Base-by-base conservation (phyloP, 2,329 filamentous ascomycete species). In the Aspergillus intermedius region DNA sequence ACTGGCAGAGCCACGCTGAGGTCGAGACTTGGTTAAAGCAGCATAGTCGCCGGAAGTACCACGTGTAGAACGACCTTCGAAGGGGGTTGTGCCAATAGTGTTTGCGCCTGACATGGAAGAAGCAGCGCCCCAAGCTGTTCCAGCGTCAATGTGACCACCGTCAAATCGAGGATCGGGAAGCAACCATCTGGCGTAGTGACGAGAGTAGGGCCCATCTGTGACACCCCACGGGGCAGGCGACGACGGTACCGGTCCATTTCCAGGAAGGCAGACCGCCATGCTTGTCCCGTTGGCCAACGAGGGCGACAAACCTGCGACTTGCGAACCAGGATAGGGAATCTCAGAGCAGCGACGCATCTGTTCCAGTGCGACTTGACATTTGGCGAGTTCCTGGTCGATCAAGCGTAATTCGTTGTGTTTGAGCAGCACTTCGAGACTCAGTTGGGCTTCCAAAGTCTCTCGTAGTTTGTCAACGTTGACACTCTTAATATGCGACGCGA, bases 101-200 rank as follows among this genome's bases (percentile, higher is more conserved):
- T 51, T 57, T 9, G 55, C 47, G 25, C 25, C 25, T 30, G 25
- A 9, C 25, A 30, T 30, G 25, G 25, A 30, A 40, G 37, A 21
- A 40, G 37, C 17, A 22, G 37, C 37, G 32, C 47, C 37, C 19
- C 60, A 42, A 5, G 55, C 46, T 25, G 63, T 58, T 7, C 46
- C 51, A n/a, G 60, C 50, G n/a, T 69, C 66, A 9, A 53, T 44
- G 37, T 72, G 68, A 28, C 68, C 69, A 22, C 86, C 87, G 66
- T 96, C 91, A 68, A 97, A 97, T 44, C 81, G 81, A 49, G 87
- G 80, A 69, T 96, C 90, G 45, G 87, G 88, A 51, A 97, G 84
- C 57, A 98, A 81, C 93, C 93, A 98, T 75, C 88, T 89, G 65
- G 89, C 84, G 71, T 96, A 96, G 73, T 97, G 93, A 58, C 90